These are phyloP conservation scores for Logfia minima DNA, from an alignment of 129 eudicot species.

Conservation along the genomic window DNA sequence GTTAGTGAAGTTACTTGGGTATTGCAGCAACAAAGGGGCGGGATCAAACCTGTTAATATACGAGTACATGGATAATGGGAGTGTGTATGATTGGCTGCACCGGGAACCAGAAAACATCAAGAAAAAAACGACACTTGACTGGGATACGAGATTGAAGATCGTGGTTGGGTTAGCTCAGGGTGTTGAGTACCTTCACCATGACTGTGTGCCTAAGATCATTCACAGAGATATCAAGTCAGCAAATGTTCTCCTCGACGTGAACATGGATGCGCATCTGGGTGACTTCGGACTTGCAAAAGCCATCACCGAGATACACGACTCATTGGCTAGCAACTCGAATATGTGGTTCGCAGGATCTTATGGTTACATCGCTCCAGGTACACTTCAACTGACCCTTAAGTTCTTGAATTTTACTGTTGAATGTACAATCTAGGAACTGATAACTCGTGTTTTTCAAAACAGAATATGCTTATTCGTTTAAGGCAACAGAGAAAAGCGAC, in stretches of 20 bases:
- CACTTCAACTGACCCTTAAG: neutral
- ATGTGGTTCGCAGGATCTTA: conserved; percentile 88
- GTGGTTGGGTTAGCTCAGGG: conserved; percentile 92
- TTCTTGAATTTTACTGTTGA: too few relatives aligned
- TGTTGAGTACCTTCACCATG: conserved; percentile 93
- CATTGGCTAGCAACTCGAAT: conserved; percentile 66
- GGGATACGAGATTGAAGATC: conserved; percentile 76
- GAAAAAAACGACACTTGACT: conserved; percentile 61
- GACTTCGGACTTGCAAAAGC: conserved; percentile 97
- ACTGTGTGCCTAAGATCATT: conserved; percentile 89
- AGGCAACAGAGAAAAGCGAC: conserved; percentile 87
- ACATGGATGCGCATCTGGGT: conserved; percentile 92
- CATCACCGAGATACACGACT: conserved; percentile 47
- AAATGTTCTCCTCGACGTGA: conserved; percentile 64
- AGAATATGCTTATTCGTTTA: conserved; percentile 88
- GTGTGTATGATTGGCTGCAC: conserved; percentile 92
- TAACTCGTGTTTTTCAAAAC: conserved; percentile 20
- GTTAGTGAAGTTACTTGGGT: conserved; percentile 77
- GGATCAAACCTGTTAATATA: conserved; percentile 77
- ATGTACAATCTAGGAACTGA: conserved; percentile 2
- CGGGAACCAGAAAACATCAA: conserved; percentile 43
- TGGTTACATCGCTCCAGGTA: conserved; percentile 99
- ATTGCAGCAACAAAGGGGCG: conserved; percentile 63
- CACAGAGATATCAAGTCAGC: conserved; percentile 93
- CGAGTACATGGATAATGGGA: conserved; percentile 95